phyloP scores from a whole-genome alignment of 2,329 filamentous ascomycete species.

The Trichoderma afroharzianum region DNA sequence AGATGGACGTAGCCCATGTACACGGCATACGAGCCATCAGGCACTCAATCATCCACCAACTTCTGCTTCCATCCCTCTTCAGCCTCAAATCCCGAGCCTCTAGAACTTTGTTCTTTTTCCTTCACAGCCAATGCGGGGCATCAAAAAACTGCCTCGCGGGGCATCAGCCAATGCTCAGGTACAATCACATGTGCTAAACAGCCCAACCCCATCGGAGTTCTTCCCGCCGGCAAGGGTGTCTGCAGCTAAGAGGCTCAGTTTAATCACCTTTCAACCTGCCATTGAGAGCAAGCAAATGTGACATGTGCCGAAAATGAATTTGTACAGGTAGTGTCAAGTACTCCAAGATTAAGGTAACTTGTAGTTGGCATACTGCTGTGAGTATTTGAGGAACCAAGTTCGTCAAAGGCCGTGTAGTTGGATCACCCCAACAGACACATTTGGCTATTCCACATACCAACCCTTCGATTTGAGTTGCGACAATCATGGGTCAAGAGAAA shows the following conservation, averaged over 20 bases:
- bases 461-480: not conserved
- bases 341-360: too few species aligned
- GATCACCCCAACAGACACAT: not conserved
- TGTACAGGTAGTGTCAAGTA: too few species aligned
- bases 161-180: not conserved
- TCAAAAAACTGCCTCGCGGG: slow-evolving; percentile 6
- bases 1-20: not conserved
- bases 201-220: not conserved
- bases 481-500: not conserved
- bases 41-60: not conserved
- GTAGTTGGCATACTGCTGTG: not conserved
- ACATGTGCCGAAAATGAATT: not conserved
- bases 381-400: not conserved
- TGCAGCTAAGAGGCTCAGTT: not conserved
- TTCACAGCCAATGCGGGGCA: not conserved
- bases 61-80: not conserved
- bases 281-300: not conserved
- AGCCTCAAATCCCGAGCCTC: not conserved
- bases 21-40: not conserved
- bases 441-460: not conserved
- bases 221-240: not conserved
- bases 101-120: not conserved
- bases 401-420: not conserved
- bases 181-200: not conserved
- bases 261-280: not conserved